These are phyloP conservation scores for Candida orba DNA, from an alignment of 805 yeast species.

Conservation along the genomic window DNA sequence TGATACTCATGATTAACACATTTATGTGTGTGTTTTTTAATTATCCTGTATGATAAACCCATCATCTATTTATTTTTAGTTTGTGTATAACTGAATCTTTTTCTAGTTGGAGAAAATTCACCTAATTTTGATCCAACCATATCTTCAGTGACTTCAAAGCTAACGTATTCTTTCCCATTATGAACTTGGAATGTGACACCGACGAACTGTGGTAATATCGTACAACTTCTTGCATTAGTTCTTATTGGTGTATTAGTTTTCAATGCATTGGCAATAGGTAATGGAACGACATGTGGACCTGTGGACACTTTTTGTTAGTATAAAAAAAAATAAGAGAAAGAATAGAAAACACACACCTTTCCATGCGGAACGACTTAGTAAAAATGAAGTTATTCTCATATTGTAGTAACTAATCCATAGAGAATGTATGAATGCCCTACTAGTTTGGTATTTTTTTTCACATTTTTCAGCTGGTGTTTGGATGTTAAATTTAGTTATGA, in stretches of 20 bases:
- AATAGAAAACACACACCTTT: constrained; percentile 32
- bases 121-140: constrained; percentile 97
- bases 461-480: no score
- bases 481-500: no score
- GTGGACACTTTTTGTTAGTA: constrained; percentile 1
- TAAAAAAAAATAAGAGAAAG: background rate
- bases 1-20: no score
- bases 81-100: constrained; percentile 75
- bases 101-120: constrained; percentile 91
- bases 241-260: constrained; percentile 79
- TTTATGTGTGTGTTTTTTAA: no score
- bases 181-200: constrained; percentile 93
- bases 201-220: constrained; percentile 91
- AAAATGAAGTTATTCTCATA: constrained; percentile 34
- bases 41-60: background rate
- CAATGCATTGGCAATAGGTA: constrained; percentile 84
- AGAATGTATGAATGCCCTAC: no score
- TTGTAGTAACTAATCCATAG: background rate
- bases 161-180: constrained; percentile 91
- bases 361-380: constrained; percentile 50
- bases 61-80: constrained; percentile 47
- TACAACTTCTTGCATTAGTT: constrained; percentile 94
- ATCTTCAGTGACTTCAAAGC: constrained; percentile 79
- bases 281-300: constrained; percentile 91
- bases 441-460: no score